These are phyloP conservation scores for Pestalotiopsis sp. DNA, from an alignment of 2,329 filamentous ascomycete genomes.

Conservation along the genomic window DNA sequence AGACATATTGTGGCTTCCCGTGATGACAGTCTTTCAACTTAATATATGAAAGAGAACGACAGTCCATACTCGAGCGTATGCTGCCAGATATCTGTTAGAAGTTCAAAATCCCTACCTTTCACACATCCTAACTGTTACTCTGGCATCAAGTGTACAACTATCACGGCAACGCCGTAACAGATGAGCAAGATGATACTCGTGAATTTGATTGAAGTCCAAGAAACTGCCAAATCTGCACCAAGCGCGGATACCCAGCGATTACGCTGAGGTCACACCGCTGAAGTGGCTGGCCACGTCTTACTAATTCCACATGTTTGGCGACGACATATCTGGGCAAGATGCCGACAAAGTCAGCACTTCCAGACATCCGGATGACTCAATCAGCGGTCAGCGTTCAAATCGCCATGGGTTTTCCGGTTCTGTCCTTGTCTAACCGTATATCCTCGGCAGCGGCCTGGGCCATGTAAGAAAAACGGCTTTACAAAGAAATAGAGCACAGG, in stretches of 20 bases:
- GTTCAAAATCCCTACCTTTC: too few species aligned
- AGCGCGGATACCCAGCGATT: not conserved
- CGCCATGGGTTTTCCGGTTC: not conserved
- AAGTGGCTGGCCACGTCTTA: not conserved
- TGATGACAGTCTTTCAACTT: too few species aligned
- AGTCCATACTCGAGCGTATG: too few species aligned
- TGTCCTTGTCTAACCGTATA: not conserved
- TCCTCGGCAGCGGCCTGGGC: not conserved
- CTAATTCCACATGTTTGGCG: not conserved
- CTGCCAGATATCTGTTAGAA: too few species aligned
- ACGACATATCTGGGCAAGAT: not conserved
- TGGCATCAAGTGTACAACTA: not conserved
- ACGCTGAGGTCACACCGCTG: not conserved
- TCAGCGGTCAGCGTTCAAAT: not conserved
- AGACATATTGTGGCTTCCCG: too few species aligned
- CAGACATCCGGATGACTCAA: not conserved
- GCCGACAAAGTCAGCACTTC: not conserved
- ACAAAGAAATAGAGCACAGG: not conserved
- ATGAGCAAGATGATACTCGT: not conserved
- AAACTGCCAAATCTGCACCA: not conserved
- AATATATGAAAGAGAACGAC: too few species aligned
- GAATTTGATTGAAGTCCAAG: not conserved
- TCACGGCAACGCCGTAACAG: not conserved
- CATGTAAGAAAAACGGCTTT: not conserved
- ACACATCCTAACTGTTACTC: too few species aligned